phyloP scores from a whole-genome alignment of 139 green algal species.

The Haematococcus lacustris region DNA sequence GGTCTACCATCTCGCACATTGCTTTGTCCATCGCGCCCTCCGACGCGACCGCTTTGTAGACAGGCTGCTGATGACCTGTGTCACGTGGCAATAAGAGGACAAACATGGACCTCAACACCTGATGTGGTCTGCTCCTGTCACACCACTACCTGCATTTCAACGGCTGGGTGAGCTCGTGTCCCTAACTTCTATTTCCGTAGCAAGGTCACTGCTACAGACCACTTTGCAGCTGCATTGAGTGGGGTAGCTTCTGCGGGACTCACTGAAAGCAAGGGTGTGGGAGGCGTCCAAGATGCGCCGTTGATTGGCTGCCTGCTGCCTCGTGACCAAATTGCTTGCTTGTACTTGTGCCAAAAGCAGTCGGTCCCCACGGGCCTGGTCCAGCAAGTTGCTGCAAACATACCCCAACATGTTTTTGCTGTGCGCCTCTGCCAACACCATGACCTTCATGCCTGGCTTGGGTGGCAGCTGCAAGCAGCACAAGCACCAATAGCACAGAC shows the following conservation, averaged over 20 bases:
- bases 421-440: slow-evolving; percentile 28
- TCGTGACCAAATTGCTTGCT: slow-evolving; percentile 17
- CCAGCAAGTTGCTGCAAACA: slow-evolving; percentile 15
- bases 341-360: slow-evolving; percentile 26
- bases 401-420: slow-evolving; percentile 16
- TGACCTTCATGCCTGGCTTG: slow-evolving; percentile 8
- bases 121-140: too few species aligned
- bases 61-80: slow-evolving; percentile 11
- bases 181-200: too few species aligned
- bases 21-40: slow-evolving; percentile 13
- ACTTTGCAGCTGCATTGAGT: background rate
- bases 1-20: slow-evolving; percentile 9
- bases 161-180: too few species aligned
- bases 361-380: slow-evolving; percentile 16
- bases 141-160: too few species aligned
- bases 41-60: background rate
- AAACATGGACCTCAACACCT: too few species aligned
- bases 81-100: too few species aligned
- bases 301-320: slow-evolving; percentile 23
- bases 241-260: background rate
- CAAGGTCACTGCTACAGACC: background rate
- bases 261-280: slow-evolving; percentile 13
- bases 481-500: too few species aligned
- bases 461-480: slow-evolving; percentile 4
- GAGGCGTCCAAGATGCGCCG: slow-evolving; percentile 29